phyloP scores from a whole-genome alignment of 805 yeast genomes.

The Maudiozyma serrabonitensis region DNA sequence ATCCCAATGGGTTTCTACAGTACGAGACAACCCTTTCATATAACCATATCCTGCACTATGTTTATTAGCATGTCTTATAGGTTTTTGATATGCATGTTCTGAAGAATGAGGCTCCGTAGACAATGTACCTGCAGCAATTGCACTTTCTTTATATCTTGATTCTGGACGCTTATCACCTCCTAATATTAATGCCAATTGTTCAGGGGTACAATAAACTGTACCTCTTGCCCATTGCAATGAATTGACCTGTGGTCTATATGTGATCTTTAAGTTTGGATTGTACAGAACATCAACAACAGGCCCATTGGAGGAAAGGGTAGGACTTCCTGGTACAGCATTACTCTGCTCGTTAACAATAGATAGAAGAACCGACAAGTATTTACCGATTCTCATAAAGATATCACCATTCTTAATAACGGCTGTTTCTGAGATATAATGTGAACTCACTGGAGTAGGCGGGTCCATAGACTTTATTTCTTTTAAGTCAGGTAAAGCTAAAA shows the following conservation, averaged over 20 bases:
- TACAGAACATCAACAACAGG: constrained; percentile 49
- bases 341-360: constrained; percentile 38
- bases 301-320: constrained; percentile 20
- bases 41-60: constrained; percentile 34
- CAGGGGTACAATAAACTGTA: constrained; percentile 45
- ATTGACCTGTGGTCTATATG: constrained; percentile 71
- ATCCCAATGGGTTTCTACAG: constrained; percentile 44
- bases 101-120: constrained; percentile 17
- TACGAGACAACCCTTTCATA: constrained; percentile 31
- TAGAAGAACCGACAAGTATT: constrained; percentile 44
- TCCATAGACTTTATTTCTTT: constrained; percentile 44
- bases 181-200: constrained; percentile 55
- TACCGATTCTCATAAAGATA: constrained; percentile 44
- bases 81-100: constrained; percentile 34
- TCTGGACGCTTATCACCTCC: constrained; percentile 68
- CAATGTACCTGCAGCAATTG: constrained; percentile 39
- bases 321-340: constrained; percentile 25
- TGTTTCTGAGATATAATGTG: constrained; percentile 35
- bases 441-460: constrained; percentile 35
- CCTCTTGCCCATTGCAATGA: constrained; percentile 85
- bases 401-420: constrained; percentile 47
- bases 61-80: constrained; percentile 33
- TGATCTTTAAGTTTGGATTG: constrained; percentile 56
- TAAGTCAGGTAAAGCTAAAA: constrained; percentile 50
- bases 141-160: constrained; percentile 50